phyloP scores from a whole-genome alignment of 2,329 filamentous ascomycete genomes.

The Purpureocillium takamizusanense region DNA sequence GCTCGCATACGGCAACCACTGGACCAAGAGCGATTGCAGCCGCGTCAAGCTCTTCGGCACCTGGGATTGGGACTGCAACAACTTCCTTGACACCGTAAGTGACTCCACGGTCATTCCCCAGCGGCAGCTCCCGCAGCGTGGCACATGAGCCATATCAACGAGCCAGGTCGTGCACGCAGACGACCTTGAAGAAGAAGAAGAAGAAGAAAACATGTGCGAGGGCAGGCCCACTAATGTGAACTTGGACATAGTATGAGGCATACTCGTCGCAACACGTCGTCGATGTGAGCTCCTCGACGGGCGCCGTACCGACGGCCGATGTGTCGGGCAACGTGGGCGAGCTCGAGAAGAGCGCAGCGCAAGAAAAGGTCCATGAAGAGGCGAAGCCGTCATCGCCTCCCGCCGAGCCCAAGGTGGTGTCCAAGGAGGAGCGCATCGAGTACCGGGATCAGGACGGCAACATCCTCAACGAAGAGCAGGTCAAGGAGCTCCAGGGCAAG shows the following conservation, averaged over 20 bases:
- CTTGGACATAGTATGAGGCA: constrained; percentile 34
- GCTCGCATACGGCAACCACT: constrained; percentile 84
- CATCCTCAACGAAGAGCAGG: constrained; percentile 72
- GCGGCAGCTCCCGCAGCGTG: constrained; percentile 20
- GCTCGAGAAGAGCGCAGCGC: constrained; percentile 5
- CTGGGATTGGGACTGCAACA: constrained; percentile 99
- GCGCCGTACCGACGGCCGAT: constrained; percentile 18
- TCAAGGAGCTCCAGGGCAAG: constrained; percentile 78
- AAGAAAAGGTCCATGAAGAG: constrained; percentile 13
- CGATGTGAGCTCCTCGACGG: constrained; percentile 13
- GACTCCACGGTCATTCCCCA: constrained; percentile 21
- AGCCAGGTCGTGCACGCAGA: no score
- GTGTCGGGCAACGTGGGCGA: constrained; percentile 12
- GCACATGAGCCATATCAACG: constrained; percentile 2
- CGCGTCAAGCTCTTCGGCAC: constrained; percentile 76
- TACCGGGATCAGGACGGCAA: constrained; percentile 79
- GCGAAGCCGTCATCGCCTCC: constrained; percentile 28
- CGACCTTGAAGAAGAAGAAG: no score
- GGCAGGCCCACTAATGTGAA: constrained; percentile 9
- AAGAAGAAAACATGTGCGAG: no score
- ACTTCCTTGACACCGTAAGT: constrained; percentile 80
- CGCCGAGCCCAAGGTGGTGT: constrained; percentile 38
- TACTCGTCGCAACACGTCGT: constrained; percentile 19
- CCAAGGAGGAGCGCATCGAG: constrained; percentile 74
- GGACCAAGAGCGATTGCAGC: constrained; percentile 84